phyloP scores from a whole-genome alignment of 805 yeast species.

The Teunomyces funiuensis region DNA sequence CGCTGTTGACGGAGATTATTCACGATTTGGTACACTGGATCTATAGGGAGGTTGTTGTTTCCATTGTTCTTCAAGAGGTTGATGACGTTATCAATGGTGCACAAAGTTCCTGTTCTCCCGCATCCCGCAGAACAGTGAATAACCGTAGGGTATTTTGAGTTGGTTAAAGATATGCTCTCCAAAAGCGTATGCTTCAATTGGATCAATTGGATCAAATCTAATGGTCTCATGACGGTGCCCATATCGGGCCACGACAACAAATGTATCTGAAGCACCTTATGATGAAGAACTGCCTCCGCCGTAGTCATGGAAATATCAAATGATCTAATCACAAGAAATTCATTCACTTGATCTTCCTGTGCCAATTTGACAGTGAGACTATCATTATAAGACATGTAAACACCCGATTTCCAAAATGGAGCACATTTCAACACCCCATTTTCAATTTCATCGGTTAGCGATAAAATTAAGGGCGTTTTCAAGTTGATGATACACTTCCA shows the following conservation, averaged over 20 bases:
- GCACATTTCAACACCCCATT: constrained; percentile 76
- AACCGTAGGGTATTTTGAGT: constrained; percentile 27
- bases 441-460: constrained; percentile 75
- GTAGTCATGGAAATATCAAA: constrained; percentile 15
- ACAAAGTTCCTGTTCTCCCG: constrained; percentile 69
- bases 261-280: constrained; percentile 71
- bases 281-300: constrained; percentile 16
- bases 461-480: constrained; percentile 62
- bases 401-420: constrained; percentile 72
- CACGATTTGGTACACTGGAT: constrained; percentile 48
- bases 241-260: constrained; percentile 82
- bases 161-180: constrained; percentile 5
- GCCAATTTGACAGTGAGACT: constrained; percentile 20
- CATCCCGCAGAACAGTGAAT: constrained; percentile 68
- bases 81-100: constrained; percentile 36
- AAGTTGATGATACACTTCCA: constrained; percentile 76
- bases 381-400: constrained; percentile 36
- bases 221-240: constrained; percentile 57
- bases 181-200: constrained; percentile 26
- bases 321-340: constrained; percentile 14
- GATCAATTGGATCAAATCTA: constrained; percentile 53
- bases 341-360: constrained; percentile 4
- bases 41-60: constrained; percentile 18
- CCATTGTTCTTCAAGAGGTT: constrained; percentile 18
- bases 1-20: constrained; percentile 51